phyloP scores from a whole-genome alignment of 331 rosid species.

The Rosa hybrid region DNA sequence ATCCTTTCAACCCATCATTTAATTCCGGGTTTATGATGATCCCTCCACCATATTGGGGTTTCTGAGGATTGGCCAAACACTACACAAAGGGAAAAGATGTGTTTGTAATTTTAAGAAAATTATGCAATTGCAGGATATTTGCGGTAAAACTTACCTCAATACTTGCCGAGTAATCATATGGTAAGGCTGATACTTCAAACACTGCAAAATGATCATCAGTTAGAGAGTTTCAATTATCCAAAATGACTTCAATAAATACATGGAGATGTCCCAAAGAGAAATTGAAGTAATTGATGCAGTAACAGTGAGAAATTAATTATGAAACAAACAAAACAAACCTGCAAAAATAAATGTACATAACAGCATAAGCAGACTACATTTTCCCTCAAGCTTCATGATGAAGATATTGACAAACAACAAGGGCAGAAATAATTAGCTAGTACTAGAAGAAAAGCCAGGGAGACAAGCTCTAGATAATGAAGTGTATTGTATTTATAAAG shows the following conservation, averaged over 20 bases:
- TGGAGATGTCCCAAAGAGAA: no score
- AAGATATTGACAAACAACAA: background rate
- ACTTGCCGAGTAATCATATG: background rate
- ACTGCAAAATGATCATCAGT: background rate
- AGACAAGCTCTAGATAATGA: no score
- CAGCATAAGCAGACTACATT: background rate
- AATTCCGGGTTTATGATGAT: constrained; percentile 67
- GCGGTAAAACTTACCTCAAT: background rate
- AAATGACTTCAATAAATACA: no score
- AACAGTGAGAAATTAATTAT: background rate
- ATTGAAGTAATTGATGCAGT: background rate
- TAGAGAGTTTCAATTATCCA: no score
- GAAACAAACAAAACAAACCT: background rate
- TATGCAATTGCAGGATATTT: no score
- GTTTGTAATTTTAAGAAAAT: no score
- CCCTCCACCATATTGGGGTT: constrained; percentile 74
- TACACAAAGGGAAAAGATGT: constrained; percentile 9
- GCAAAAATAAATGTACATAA: background rate
- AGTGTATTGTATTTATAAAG: background rate
- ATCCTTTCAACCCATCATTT: constrained; percentile 54
- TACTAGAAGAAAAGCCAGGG: background rate
- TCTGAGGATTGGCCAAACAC: constrained; percentile 56
- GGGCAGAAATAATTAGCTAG: no score
- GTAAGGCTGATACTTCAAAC: background rate
- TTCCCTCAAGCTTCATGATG: background rate